These are phyloP conservation scores for Cokeromyces recurvatus DNA, from an alignment of 371 early-diverging fungal species.

Conservation along the genomic window DNA sequence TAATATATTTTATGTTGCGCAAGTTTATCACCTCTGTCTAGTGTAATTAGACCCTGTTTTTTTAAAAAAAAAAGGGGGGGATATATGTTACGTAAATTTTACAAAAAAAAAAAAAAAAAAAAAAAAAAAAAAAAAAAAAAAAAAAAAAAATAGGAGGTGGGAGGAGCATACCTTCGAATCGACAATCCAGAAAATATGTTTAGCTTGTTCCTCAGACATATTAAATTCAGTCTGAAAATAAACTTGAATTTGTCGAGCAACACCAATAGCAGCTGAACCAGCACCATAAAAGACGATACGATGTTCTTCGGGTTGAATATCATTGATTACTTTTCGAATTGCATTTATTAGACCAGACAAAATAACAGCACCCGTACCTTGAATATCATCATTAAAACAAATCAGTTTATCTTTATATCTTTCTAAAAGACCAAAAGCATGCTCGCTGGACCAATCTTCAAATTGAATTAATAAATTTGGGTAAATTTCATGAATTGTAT, in stretches of 20 bases:
- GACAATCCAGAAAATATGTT: constrained; percentile 79
- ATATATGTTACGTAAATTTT: too few species aligned
- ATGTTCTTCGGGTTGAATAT: constrained; percentile 65
- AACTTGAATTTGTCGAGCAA: constrained; percentile 78
- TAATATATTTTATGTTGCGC: constrained; percentile 81
- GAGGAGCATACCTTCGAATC: constrained; percentile 66
- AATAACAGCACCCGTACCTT: constrained; percentile 89
- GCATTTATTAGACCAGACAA: constrained; percentile 91
- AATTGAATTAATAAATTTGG: constrained; percentile 85
- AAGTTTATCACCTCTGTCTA: constrained; percentile 81
- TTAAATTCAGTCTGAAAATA: constrained; percentile 69
- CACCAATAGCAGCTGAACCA: constrained; percentile 87
- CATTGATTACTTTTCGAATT: constrained; percentile 54
- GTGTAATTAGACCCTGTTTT: constrained; percentile 75
- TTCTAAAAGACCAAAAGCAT: constrained; percentile 71
- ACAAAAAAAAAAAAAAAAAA: too few species aligned
- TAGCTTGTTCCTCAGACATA: constrained; percentile 72
- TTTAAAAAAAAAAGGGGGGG: too few species aligned
- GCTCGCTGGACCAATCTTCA: constrained; percentile 91
- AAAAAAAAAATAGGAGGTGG: too few species aligned
- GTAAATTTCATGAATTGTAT: constrained; percentile 63
- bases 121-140: too few species aligned
- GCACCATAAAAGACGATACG: constrained; percentile 88
- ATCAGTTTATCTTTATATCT: constrained; percentile 62
- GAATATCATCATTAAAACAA: constrained; percentile 73